A percentile compares a stretch with the other conserved stretches of the same genome.
Conservation (phyloP, 2,329 filamentous ascomycete genomes). For the Colletotrichum lindemuthianum region DNA sequence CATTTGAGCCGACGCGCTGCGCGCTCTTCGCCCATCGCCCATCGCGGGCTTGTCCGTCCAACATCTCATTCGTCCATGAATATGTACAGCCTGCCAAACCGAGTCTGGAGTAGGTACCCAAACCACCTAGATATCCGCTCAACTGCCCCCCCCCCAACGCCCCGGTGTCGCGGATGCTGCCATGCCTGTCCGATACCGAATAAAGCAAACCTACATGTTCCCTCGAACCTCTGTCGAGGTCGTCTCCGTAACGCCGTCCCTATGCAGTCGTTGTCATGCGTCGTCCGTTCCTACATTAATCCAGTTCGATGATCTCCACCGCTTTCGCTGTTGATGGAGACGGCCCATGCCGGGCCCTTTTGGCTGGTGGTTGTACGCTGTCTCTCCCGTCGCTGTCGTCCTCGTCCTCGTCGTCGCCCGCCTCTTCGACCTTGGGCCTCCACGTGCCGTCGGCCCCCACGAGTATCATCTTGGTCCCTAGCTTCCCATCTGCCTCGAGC, state of each 20-base stretch:
- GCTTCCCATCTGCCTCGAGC: slow-evolving; percentile 49
- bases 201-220: slow-evolving; percentile 12
- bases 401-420: slow-evolving; percentile 40
- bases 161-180: slow-evolving; percentile 30
- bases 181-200: slow-evolving; percentile 25
- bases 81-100: no score
- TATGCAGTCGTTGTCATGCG: background rate
- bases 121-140: background rate
- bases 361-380: slow-evolving; percentile 17
- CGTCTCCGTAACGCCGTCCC: background rate
- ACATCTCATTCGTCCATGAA: no score
- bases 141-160: slow-evolving; percentile 12
- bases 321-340: slow-evolving; percentile 3
- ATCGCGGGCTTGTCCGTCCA: no score
- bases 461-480: slow-evolving; percentile 44
- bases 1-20: no score
- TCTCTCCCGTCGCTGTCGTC: slow-evolving; percentile 10
- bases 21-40: no score
- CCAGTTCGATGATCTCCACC: slow-evolving; percentile 35
- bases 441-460: slow-evolving; percentile 46
- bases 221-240: background rate
- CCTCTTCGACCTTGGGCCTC: slow-evolving; percentile 44
- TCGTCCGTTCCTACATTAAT: slow-evolving; percentile 13
- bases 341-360: slow-evolving; percentile 21
- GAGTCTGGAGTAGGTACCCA: no score